phyloP scores from a whole-genome alignment of 495 filamentous ascomycete genomes.

The Aspergillus ostianus region DNA sequence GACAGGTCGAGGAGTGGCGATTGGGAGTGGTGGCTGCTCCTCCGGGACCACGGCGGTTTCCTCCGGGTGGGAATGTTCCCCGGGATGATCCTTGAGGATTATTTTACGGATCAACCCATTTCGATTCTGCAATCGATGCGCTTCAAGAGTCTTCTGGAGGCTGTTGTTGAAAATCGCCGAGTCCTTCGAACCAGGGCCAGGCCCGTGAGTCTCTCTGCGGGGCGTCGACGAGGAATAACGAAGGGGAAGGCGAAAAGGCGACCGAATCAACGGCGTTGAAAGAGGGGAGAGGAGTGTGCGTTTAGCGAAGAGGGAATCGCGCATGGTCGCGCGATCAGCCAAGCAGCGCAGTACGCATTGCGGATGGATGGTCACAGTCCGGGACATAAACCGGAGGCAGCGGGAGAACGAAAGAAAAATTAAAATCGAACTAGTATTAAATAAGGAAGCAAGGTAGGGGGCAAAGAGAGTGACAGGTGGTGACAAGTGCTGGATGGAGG shows the following conservation, averaged over 20 bases:
- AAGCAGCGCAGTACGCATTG: slow-evolving; percentile 18
- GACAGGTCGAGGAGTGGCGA: not conserved
- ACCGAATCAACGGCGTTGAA: not conserved
- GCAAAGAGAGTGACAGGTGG: no score
- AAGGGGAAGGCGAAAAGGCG: not conserved
- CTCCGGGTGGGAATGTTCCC: slow-evolving; percentile 9
- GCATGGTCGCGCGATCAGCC: slow-evolving; percentile 29
- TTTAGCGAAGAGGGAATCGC: slow-evolving; percentile 17
- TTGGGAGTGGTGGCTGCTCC: not conserved
- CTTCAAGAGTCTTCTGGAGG: slow-evolving; percentile 48
- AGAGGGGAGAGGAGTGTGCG: slow-evolving; percentile 13
- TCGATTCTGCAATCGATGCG: slow-evolving; percentile 50
- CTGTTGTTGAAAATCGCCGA: slow-evolving; percentile 35
- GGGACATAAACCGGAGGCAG: slow-evolving; percentile 13
- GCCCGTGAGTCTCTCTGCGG: slow-evolving; percentile 17
- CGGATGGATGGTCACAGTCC: slow-evolving; percentile 7
- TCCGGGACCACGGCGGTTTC: slow-evolving; percentile 8
- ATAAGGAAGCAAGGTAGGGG: no score
- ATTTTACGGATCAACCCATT: slow-evolving; percentile 43
- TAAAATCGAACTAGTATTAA: no score
- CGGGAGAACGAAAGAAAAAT: no score
- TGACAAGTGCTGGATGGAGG: no score
- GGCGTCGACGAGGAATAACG: not conserved
- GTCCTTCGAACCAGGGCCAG: slow-evolving; percentile 13
- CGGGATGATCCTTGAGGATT: not conserved